A percentile compares a stretch with the other conserved stretches of the same genome.
These are phyloP conservation scores for Jamesozyma spencerorum DNA, from an alignment of 805 yeast species.

Conservation along the genomic window DNA sequence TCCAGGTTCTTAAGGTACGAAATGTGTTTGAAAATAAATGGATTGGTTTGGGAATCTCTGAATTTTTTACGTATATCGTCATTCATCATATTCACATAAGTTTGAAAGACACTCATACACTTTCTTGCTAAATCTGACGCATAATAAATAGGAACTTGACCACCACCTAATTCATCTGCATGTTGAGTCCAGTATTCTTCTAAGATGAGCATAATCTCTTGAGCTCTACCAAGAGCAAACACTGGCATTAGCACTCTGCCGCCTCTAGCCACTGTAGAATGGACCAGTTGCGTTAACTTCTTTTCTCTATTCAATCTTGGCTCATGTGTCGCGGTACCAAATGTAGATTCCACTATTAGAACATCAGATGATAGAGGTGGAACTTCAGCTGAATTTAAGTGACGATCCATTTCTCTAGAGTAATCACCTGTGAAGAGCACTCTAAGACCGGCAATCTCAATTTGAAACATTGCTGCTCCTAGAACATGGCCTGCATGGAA, in stretches of 20 bases:
- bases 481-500: constrained; percentile 99
- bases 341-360: constrained; percentile 88
- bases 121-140: constrained; percentile 91
- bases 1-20: constrained; percentile 73
- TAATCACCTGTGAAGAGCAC: constrained; percentile 92
- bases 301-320: constrained; percentile 80
- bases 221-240: constrained; percentile 95
- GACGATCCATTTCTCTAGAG: constrained; percentile 92
- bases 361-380: constrained; percentile 84
- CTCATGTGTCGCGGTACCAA: constrained; percentile 95
- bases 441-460: constrained; percentile 88
- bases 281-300: constrained; percentile 71
- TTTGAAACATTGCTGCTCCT: constrained; percentile 96
- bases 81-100: constrained; percentile 96
- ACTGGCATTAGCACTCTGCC: constrained; percentile 91
- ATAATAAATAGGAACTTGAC: constrained; percentile 69
- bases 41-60: constrained; percentile 73
- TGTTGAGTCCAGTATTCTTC: constrained; percentile 93
- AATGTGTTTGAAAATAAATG: constrained; percentile 81
- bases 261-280: constrained; percentile 73
- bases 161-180: constrained; percentile 57
- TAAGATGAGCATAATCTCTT: constrained; percentile 76
- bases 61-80: constrained; percentile 71
- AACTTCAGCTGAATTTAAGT: constrained; percentile 87
- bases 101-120: constrained; percentile 95